Evolutionary conservation across 139 green algal species (phyloP), one percentile per base, ranked within the genome.

Genomic region (Chlamydomonas sp.): DNA sequence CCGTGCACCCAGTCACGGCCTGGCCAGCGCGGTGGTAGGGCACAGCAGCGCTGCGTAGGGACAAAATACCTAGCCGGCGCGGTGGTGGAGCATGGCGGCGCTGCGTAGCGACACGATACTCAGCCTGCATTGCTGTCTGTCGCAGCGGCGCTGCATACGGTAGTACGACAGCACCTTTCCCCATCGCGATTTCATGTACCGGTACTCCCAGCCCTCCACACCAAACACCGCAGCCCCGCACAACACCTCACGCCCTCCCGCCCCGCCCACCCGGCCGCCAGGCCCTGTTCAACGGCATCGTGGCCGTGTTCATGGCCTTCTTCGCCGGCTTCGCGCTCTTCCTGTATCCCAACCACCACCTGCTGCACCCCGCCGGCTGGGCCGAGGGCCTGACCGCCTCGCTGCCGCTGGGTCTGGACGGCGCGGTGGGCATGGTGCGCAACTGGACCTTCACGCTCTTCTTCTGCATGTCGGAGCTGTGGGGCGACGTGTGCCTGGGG

Each of bases 361-460:
- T 79, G 3, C 86, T 99, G 66, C 97, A 99, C 89, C 92, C 95
- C 60, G 88, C 93, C 57, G 89, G 68, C 4, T 31, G 95, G 57
- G 94, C 91, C 8, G 92, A 94, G 59, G 6, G 16, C 4, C 58
- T 96, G 77, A 73, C 85, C 20, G 58, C 61, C 4, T 31, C 7
- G 18, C 82, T 87, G 61, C 62, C 57, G 5, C 63, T 78, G 17
- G 94, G 93, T 4, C 85, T 96, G n/a, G 91, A 91, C 71, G 97
- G 96, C 49, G 64, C 92, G 57, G 93, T 98, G 60, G 95, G 95
- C 85, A 98, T 99, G 94, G 82, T 98, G 62, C 91, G 94, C 74
- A 98, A 99, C 92, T 99, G 97, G 97, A 97, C 96, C 77, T 99
- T 98, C 93, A 99, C 97, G 3, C 81, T 97, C 5, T 99, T 99